Conservation (phyloP, 140 eudicot species). For the Ambrosia hybrid region DNA sequence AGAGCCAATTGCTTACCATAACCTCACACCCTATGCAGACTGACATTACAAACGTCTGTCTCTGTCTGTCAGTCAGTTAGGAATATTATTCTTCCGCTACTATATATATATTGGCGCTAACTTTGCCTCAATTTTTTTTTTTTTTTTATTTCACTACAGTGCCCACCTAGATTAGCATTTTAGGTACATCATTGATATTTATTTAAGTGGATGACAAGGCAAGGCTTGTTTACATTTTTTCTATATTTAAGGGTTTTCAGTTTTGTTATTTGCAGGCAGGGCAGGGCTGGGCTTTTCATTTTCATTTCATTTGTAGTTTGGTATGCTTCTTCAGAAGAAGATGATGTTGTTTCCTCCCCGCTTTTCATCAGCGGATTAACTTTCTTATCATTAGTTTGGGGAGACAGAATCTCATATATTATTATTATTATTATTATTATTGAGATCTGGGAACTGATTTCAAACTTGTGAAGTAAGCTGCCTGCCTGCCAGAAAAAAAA, state of each 20-base stretch:
- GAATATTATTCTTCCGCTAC: too few species aligned
- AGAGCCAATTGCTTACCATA: too few species aligned
- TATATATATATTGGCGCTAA: too few species aligned
- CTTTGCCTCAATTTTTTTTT: too few species aligned
- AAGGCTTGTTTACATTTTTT: conserved; percentile 1
- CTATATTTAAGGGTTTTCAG: neutral
- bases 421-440: neutral
- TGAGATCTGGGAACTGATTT: conserved; percentile 21
- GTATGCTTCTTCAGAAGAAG: conserved; percentile 13
- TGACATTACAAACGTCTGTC: too few species aligned
- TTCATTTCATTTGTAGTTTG: neutral
- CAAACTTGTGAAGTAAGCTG: neutral
- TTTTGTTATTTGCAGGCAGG: conserved; percentile 24
- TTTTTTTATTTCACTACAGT: too few species aligned
- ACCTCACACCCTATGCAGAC: too few species aligned
- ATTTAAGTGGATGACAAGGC: too few species aligned
- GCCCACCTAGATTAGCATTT: too few species aligned
- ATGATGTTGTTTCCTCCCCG: conserved; percentile 22
- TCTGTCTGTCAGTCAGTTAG: too few species aligned
- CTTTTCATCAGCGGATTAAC: conserved; percentile 20
- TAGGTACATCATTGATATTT: too few species aligned
- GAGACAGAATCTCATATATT: conserved; percentile 22
- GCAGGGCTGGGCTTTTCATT: too few species aligned
- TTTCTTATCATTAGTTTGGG: conserved; percentile 23
- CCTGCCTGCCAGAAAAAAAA: conserved; percentile 8